Evolutionary conservation across 2,329 filamentous ascomycete species (phyloP).

Genomic region (Cladosporium sp.): DNA sequence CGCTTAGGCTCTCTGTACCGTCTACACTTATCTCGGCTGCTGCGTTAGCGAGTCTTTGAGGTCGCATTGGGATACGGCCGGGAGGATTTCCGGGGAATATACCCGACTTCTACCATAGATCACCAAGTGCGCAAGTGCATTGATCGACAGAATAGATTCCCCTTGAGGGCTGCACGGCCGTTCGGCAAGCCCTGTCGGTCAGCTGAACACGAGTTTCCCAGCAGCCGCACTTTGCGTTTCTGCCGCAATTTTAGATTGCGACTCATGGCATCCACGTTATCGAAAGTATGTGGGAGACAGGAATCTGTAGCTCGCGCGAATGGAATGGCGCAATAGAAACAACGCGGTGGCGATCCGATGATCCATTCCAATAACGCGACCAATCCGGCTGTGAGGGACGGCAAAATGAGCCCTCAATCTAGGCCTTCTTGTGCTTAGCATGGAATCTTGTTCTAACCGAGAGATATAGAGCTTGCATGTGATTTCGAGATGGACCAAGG

Average conservation of each 20-base stretch:
- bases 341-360: neutral
- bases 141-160: neutral
- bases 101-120: constrained; percentile 5
- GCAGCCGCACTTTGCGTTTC: neutral
- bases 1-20: neutral
- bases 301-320: neutral
- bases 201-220: neutral
- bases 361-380: neutral
- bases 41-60: neutral
- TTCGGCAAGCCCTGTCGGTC: neutral
- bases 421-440: neutral
- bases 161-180: neutral
- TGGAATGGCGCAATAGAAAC: neutral
- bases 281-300: neutral
- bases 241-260: neutral
- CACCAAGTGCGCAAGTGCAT: neutral
- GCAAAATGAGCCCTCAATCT: neutral
- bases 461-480: neutral
- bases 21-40: neutral
- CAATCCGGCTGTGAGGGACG: neutral
- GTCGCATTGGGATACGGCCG: neutral
- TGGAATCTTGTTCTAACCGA: neutral
- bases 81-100: neutral
- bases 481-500: neutral
- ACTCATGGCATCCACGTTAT: neutral